Evolutionary conservation across 1,284 basidiomycete genomes (phyloP), one percentile per base, ranked within the genome.

Genomic region (Pseudozyma hubeiensis): DNA sequence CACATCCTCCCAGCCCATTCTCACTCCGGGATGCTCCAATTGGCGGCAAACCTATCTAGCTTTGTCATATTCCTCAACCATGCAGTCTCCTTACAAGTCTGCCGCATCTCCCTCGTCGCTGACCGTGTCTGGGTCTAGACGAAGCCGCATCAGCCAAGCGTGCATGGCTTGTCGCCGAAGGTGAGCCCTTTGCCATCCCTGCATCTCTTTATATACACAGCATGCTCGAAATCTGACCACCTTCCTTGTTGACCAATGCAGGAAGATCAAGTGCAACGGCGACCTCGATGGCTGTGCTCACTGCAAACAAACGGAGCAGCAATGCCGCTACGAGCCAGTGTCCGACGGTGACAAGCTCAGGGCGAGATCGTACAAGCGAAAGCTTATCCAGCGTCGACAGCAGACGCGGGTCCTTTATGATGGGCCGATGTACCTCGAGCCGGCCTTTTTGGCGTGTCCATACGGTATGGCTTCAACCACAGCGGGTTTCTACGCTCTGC

Each of bases 301-400:
- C 16, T 63, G 60, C 41, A 17, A 17, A 10, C 47, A 55, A 19
- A 56, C 43, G 41, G 53, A 45, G 13, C 60, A 45, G 13, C 44
- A 43, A 8, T 63, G 60, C 31, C 37, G 41, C 9, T 63, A 63
- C 40, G 60, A 63, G 43, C 29, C 60, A 17, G 60, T 63, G 9
- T 14, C 60, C n/a, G 60, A 55, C 24, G 52, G 51, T n/a, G 60
- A 63, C 13, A 63, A 63, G 60, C 53, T 55, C 60, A 63, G 56
- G 35, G 60, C 47, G 16, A 53, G 48, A 24, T 63, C 60, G 4
- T 63, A 63, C 48, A 63, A 63, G 43, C 52, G 60, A 11, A 53
- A 55, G 33, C 60, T 63, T 31, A 50, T 35, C 11, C 46, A 55
- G 7, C 52, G 60, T 24, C 52, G 53, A 47, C 46, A 45, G 29